phyloP scores from a whole-genome alignment of 352 stramenopile species.

The Phytophthora nicotianae region DNA sequence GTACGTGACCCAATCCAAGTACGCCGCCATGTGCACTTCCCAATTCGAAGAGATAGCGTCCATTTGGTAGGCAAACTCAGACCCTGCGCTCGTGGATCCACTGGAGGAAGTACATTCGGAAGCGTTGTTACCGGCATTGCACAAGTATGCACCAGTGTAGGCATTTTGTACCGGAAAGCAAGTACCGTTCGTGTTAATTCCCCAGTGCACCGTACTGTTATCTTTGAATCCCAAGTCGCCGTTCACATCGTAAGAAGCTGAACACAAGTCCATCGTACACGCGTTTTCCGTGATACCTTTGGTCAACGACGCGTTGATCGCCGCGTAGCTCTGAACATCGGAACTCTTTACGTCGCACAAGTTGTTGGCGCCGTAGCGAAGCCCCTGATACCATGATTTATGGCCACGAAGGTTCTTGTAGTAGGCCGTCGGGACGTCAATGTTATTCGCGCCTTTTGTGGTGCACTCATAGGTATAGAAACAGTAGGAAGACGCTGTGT shows the following conservation, averaged over 20 bases:
- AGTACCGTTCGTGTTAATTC: slow-evolving; percentile 51
- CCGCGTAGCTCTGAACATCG: slow-evolving; percentile 44
- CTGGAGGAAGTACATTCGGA: slow-evolving; percentile 31
- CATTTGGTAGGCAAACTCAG: slow-evolving; percentile 74
- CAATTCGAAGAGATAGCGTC: slow-evolving; percentile 77
- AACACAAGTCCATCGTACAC: slow-evolving; percentile 51
- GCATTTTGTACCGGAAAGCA: slow-evolving; percentile 57
- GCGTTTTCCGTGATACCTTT: slow-evolving; percentile 54
- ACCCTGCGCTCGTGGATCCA: slow-evolving; percentile 47
- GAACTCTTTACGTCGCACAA: slow-evolving; percentile 39
- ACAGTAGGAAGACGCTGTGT: slow-evolving; percentile 38
- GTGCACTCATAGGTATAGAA: slow-evolving; percentile 53
- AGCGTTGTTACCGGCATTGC: slow-evolving; percentile 64
- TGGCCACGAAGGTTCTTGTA: slow-evolving; percentile 57
- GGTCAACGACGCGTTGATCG: slow-evolving; percentile 46
- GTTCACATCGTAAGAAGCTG: slow-evolving; percentile 71
- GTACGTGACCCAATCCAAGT: slow-evolving; percentile 80
- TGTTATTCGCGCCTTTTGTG: slow-evolving; percentile 48
- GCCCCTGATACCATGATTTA: too few relatives aligned
- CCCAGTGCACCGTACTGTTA: slow-evolving; percentile 41
- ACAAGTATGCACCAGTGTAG: slow-evolving; percentile 56
- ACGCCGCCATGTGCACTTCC: slow-evolving; percentile 65
- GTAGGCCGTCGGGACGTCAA: slow-evolving; percentile 46
- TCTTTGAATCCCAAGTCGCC: slow-evolving; percentile 48
- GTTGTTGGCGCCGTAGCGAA: too few relatives aligned